Base-by-base conservation (phyloP, 768 basidiomycete species). In the Mycena leptocephala region DNA sequence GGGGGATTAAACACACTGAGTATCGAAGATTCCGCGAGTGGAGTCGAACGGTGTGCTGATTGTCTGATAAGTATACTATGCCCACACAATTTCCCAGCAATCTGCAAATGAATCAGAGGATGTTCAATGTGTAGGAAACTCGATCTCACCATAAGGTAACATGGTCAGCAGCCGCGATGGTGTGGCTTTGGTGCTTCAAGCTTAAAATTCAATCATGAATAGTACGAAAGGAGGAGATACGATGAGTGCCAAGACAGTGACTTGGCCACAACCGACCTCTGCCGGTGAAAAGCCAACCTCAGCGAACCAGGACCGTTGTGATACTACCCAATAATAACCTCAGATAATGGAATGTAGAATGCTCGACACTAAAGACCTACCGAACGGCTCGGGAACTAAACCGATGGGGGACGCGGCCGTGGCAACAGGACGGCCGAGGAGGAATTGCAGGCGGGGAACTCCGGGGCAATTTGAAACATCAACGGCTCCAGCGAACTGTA, bases 11-110 rank as follows among this genome's bases (percentile, higher is more conserved):
- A 63, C 73, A 22, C 20, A 82, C 78, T 90, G 88, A 18, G 85
- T 86, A 75, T 90, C 89, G 55, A 89, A 89, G 16, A 83, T 63
- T 7, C 77, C 75, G 1, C 88, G 89, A 5, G 89, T 89, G 0
- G 88, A 86, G 79, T 90, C 89, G 79, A 90, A 88, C 1, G 89
- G 88, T 13, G 85, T 83, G 37, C 85, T 81, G 78, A 70, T 65
- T 63, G 24, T 16, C 35, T 10, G 37, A 28, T 37, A n/a, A 48
- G 43, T 75, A 33, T 22, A 22, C 80, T 79, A 72, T 26, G 76
- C 65, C 35, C 51, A 66, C 68, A 82, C 28, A 61, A 1, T 69
- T 80, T 74, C 70, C 72, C 68, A 28, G 72, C 78, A 18, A 77
- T 74, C 63, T 80, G 43, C 20, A 53, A 37, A 66, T 70, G 39